Base-by-base conservation (phyloP, 148 eudicot genomes). In the Rhododendron ferrugineum region DNA sequence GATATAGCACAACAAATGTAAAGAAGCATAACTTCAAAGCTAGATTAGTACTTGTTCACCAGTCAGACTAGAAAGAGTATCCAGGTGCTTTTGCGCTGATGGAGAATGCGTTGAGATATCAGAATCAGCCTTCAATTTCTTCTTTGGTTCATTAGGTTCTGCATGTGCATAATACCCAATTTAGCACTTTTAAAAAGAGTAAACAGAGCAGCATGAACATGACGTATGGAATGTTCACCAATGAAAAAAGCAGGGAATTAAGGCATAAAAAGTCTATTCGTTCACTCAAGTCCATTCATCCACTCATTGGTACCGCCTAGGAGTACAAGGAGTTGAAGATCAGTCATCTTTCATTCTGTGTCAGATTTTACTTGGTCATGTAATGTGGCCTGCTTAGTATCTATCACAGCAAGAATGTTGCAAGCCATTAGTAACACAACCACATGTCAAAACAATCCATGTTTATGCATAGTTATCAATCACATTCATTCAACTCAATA, bases 141-240 rank as follows among this genome's bases (percentile, higher is more conserved):
- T 97, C 84, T 93, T 97, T 88, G 89, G 98, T 80, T 95, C 98
- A 87, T 88, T 89, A 82, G 96, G 94, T 87, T 97, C 98, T 97
- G 98, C 89, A 87, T 64, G 30, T 47, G 46, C 20, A 84, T 78
- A 84, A 78, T 40, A 80, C 49, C 40, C 28, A 77, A 28, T 49
- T 58, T 20, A 60, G 34, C 42, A 73, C 10, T 70, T 40, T 62
- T 6, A 77, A 64, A 68, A 77, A 64, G 11, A 26, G 54, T 40
- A 32, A 14, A 10, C 8, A 82, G 20, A 60, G 84, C 56, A 86
- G 49, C 82, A 58, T 47, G 54, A 75, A 52, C 50, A 40, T 42
- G 15, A 42, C 2, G 50, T 3, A 42, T 77, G 52, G 30, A 82
- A 82, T 28, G 16, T 64, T 77, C 20, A 32, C 60, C 40, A 47